Conservation (phyloP, 106 monocot species). For the Dendrobium catenatum region DNA sequence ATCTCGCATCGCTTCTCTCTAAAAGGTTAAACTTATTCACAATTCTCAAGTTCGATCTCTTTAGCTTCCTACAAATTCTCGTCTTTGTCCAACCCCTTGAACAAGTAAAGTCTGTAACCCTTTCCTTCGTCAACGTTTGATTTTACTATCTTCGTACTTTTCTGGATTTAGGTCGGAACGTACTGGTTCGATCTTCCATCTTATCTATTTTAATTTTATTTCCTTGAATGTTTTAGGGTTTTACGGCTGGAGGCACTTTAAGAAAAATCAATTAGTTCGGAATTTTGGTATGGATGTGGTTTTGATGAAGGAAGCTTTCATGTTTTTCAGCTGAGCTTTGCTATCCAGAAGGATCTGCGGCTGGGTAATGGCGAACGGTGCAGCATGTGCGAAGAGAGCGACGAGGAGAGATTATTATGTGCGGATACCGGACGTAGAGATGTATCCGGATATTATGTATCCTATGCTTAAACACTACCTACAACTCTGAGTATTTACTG, state of each 20-base stretch:
- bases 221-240: not conserved
- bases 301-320: not conserved
- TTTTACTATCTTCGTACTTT: not conserved
- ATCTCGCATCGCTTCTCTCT: not conserved
- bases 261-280: not conserved
- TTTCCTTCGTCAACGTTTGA: not conserved
- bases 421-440: too few relatives aligned
- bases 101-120: not conserved
- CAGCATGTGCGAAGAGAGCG: constrained; percentile 71
- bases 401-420: constrained; percentile 12
- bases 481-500: too few relatives aligned
- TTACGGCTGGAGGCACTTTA: not conserved
- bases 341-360: not conserved
- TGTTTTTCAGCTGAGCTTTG: not conserved
- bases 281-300: not conserved
- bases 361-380: constrained; percentile 32
- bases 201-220: not conserved
- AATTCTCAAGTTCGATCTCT: not conserved
- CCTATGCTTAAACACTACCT: too few relatives aligned
- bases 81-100: not conserved
- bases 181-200: not conserved
- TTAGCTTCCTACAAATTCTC: not conserved
- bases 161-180: not conserved
- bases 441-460: too few relatives aligned
- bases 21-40: not conserved